These are phyloP conservation scores for Penicillium corylophilum DNA, from an alignment of 2,329 filamentous ascomycete genomes.

Conservation along the genomic window DNA sequence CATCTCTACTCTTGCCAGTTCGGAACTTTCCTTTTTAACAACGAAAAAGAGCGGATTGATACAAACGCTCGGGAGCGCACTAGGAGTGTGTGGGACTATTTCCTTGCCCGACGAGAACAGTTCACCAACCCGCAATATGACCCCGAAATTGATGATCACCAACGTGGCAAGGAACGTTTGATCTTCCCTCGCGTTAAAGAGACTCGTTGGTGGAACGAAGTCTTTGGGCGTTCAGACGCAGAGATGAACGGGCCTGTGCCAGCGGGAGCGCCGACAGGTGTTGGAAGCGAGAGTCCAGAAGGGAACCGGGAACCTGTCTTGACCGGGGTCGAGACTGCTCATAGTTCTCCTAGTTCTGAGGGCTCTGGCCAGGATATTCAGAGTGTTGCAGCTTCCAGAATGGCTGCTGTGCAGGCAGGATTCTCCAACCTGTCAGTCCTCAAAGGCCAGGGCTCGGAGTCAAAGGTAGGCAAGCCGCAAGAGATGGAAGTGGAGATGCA, in stretches of 20 bases:
- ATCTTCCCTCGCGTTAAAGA: slow-evolving; percentile 75
- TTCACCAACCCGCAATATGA: slow-evolving; percentile 84
- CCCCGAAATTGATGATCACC: slow-evolving; percentile 69
- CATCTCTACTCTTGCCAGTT: slow-evolving; percentile 96
- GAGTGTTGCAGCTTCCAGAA: slow-evolving; percentile 33
- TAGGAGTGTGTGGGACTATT: slow-evolving; percentile 93
- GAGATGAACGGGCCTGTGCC: slow-evolving; percentile 82
- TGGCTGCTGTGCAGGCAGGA: slow-evolving; percentile 46
- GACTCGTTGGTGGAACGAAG: slow-evolving; percentile 89
- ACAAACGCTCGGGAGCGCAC: slow-evolving; percentile 68
- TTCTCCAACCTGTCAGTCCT: slow-evolving; percentile 47
- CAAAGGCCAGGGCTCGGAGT: slow-evolving; percentile 29
- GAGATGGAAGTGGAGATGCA: slow-evolving; percentile 54
- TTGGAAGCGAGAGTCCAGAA: slow-evolving; percentile 27
- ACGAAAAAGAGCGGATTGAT: slow-evolving; percentile 80
- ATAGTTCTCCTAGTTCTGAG: slow-evolving; percentile 53
- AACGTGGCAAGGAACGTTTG: slow-evolving; percentile 76
- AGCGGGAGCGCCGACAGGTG: slow-evolving; percentile 48
- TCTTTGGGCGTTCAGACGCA: slow-evolving; percentile 79
- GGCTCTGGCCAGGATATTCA: slow-evolving; percentile 29
- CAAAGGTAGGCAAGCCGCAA: slow-evolving; percentile 25
- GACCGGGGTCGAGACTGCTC: slow-evolving; percentile 58
- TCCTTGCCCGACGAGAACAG: slow-evolving; percentile 74
- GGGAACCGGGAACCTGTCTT: slow-evolving; percentile 54
- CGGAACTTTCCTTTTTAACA: slow-evolving; percentile 94